These are phyloP conservation scores for Neofusicoccum umdonicola DNA, from an alignment of 2,329 filamentous ascomycete species.

Conservation along the genomic window DNA sequence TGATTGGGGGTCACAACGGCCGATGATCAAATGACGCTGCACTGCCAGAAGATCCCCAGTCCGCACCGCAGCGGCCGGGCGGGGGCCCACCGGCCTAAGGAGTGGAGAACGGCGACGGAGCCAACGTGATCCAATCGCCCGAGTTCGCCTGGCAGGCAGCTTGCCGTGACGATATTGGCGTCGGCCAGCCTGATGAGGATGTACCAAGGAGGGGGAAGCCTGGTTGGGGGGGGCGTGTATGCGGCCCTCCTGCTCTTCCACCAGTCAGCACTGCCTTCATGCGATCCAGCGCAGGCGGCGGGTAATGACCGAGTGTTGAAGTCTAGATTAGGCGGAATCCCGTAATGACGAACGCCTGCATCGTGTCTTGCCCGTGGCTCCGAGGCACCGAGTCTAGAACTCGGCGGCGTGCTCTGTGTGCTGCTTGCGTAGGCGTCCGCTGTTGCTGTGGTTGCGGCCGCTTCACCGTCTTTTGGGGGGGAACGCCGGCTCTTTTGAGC, in stretches of 20 bases:
- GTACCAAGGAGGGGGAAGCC: background rate
- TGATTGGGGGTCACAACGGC: constrained; percentile 5
- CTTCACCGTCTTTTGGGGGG: constrained; percentile 15
- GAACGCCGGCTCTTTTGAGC: background rate
- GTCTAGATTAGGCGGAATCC: background rate
- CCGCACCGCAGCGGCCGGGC: background rate
- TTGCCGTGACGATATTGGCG: constrained; percentile 1
- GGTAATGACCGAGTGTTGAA: constrained; percentile 5
- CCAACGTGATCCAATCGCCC: constrained; percentile 14
- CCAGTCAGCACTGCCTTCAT: background rate
- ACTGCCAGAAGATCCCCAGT: constrained; percentile 14
- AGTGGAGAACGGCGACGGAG: constrained; percentile 12
- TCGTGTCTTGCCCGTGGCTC: background rate
- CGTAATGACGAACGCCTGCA: constrained; percentile 12
- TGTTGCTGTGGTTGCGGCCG: background rate
- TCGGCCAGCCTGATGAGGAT: background rate
- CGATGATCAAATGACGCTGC: constrained; percentile 14
- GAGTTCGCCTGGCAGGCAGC: background rate
- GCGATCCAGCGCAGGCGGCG: constrained; percentile 7
- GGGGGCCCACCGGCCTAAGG: constrained; percentile 11
- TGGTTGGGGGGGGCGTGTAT: background rate
- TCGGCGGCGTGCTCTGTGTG: background rate
- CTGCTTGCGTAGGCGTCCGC: background rate
- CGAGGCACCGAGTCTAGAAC: constrained; percentile 3
- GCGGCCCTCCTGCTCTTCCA: background rate